Evolutionary conservation across 2,329 filamentous ascomycete genomes (phyloP).

Genomic region (Xylaria sp.): DNA sequence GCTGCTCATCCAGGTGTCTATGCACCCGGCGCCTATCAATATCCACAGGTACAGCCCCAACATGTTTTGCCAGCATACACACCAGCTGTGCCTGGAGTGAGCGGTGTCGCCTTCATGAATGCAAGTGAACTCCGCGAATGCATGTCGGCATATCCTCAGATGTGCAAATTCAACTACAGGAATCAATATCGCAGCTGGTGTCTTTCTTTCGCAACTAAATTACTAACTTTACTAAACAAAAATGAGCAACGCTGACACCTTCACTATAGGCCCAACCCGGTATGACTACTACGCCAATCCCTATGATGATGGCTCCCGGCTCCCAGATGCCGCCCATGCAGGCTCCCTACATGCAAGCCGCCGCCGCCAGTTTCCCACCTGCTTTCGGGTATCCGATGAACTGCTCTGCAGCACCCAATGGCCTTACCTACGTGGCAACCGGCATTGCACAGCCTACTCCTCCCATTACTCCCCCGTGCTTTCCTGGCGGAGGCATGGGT

Average conservation of each 20-base stretch:
- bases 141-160: slow-evolving; percentile 14
- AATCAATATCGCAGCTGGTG: background rate
- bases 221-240: background rate
- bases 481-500: slow-evolving; percentile 27
- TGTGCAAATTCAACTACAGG: slow-evolving; percentile 20
- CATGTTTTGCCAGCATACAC: slow-evolving; percentile 27
- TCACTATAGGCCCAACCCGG: slow-evolving; percentile 41
- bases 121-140: slow-evolving; percentile 32
- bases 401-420: slow-evolving; percentile 8
- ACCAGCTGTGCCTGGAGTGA: slow-evolving; percentile 6
- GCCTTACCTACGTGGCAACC: slow-evolving; percentile 20
- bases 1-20: slow-evolving; percentile 16
- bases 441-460: slow-evolving; percentile 30
- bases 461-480: slow-evolving; percentile 16
- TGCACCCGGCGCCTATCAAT: slow-evolving; percentile 37
- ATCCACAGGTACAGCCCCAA: slow-evolving; percentile 42
- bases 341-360: slow-evolving; percentile 16
- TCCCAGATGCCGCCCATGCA: slow-evolving; percentile 38
- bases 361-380: slow-evolving; percentile 22
- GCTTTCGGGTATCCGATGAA: slow-evolving; percentile 26
- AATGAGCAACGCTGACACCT: slow-evolving; percentile 40
- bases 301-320: slow-evolving; percentile 40
- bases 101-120: slow-evolving; percentile 24
- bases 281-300: slow-evolving; percentile 42
- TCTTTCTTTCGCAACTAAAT: background rate